Evolutionary conservation across 139 green algal species (phyloP).

Genomic region (Chlamydomonas sp.): DNA sequence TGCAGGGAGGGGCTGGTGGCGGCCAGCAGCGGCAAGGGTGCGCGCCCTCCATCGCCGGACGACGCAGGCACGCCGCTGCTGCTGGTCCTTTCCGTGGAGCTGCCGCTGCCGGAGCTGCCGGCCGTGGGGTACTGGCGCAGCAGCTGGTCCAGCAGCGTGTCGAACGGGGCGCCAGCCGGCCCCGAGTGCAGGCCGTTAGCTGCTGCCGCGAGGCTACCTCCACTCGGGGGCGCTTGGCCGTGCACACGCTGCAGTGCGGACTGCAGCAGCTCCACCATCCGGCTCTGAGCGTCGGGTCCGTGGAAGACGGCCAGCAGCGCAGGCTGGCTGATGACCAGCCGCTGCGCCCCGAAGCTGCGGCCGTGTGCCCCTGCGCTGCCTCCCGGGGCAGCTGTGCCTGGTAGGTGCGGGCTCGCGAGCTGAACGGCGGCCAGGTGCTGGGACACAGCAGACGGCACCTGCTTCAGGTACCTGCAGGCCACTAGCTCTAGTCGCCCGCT

Average conservation of each 20-base stretch:
- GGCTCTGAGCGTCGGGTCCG: constrained; percentile 17
- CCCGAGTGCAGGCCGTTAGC: not conserved
- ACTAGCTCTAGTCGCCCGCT: constrained; percentile 20
- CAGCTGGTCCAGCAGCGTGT: not conserved
- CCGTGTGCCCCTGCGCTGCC: not conserved
- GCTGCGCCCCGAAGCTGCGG: not conserved
- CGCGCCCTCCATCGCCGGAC: not conserved
- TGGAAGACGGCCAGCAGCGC: constrained; percentile 33
- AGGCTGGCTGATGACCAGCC: constrained; percentile 31
- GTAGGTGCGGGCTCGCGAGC: not conserved
- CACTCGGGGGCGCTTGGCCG: not conserved
- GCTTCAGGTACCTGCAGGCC: constrained; percentile 3
- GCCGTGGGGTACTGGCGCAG: not conserved
- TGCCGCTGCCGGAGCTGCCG: not conserved
- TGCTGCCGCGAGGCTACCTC: too few species aligned
- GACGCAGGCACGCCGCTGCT: not conserved
- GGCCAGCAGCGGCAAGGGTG: not conserved
- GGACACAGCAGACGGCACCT: constrained; percentile 28
- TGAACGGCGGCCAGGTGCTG: not conserved
- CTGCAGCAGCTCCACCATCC: not conserved
- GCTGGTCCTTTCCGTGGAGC: not conserved
- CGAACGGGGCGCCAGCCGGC: not conserved
- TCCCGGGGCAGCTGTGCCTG: not conserved
- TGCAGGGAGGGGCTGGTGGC: not conserved
- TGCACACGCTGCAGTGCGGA: not conserved